Conservation (phyloP, 2,329 filamentous ascomycete species). For the Exophiala xenobiotica region DNA sequence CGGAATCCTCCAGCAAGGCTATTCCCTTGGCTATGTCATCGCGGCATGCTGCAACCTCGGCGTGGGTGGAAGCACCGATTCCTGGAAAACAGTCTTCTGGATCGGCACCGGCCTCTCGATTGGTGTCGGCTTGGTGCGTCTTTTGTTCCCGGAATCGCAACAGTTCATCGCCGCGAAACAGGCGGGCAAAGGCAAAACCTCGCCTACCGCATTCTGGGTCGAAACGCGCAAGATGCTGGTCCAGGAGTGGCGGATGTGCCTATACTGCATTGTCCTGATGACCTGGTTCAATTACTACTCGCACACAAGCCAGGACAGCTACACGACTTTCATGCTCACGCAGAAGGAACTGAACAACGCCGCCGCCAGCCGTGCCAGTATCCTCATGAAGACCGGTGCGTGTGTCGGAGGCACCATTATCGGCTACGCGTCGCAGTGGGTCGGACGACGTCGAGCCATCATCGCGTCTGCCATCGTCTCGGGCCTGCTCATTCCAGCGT, state of each 20-base stretch:
- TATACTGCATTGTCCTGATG: conserved; percentile 78
- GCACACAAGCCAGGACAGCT: conserved; percentile 77
- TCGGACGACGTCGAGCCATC: conserved; percentile 62
- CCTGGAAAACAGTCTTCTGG: conserved; percentile 77
- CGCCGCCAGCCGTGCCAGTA: conserved; percentile 69
- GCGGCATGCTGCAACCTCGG: conserved; percentile 74
- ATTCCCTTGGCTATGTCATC: conserved; percentile 75
- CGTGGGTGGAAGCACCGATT: conserved; percentile 55
- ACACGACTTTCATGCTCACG: conserved; percentile 75
- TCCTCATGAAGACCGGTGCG: conserved; percentile 76
- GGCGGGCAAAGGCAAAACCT: conserved; percentile 44
- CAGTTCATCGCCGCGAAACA: conserved; percentile 69
- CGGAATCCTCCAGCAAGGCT: conserved; percentile 79
- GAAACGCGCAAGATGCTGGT: conserved; percentile 68
- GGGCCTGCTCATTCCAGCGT: conserved; percentile 68
- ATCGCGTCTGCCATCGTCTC: conserved; percentile 65
- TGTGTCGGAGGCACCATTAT: conserved; percentile 71
- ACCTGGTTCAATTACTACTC: conserved; percentile 73
- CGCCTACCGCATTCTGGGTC: conserved; percentile 59
- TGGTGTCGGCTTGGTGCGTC: conserved; percentile 64
- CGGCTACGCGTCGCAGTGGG: conserved; percentile 72
- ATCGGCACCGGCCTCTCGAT: conserved; percentile 52
- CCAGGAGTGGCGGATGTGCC: conserved; percentile 71
- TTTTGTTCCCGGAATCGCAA: conserved; percentile 70
- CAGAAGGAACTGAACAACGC: conserved; percentile 67